These are phyloP conservation scores for Populus simonii DNA, from an alignment of 345 rosid genomes.

Conservation along the genomic window DNA sequence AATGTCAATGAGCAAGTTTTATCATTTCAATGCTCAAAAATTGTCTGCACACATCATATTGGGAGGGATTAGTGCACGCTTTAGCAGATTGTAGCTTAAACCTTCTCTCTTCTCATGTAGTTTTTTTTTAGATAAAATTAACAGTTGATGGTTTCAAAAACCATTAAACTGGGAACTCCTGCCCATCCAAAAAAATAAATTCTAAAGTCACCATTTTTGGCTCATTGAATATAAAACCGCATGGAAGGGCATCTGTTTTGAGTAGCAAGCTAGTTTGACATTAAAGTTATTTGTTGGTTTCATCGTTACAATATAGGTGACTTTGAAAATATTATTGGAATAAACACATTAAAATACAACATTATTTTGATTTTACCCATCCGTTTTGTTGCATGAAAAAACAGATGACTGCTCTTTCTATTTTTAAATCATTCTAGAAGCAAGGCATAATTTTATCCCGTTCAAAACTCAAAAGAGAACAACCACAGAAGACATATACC, in stretches of 20 bases:
- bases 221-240: too few species aligned
- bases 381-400: too few species aligned
- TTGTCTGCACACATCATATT: not conserved
- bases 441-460: too few species aligned
- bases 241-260: too few species aligned
- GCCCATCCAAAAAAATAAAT: too few species aligned
- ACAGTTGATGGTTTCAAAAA: not conserved
- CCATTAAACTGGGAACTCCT: not conserved
- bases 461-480: not conserved
- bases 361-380: too few species aligned
- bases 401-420: not conserved
- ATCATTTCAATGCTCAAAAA: not conserved
- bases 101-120: not conserved
- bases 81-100: not conserved
- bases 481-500: not conserved
- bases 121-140: not conserved
- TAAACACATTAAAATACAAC: too few species aligned
- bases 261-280: too few species aligned
- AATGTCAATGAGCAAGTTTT: not conserved
- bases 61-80: not conserved
- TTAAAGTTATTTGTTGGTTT: too few species aligned
- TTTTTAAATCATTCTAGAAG: not conserved
- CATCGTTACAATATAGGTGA: too few species aligned
- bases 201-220: too few species aligned
- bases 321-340: too few species aligned